Percentiles rank a stretch among this genome's conserved stretches.
phyloP scores from a whole-genome alignment of 306 rosid genomes.

The Cucurbita ficifolia region DNA sequence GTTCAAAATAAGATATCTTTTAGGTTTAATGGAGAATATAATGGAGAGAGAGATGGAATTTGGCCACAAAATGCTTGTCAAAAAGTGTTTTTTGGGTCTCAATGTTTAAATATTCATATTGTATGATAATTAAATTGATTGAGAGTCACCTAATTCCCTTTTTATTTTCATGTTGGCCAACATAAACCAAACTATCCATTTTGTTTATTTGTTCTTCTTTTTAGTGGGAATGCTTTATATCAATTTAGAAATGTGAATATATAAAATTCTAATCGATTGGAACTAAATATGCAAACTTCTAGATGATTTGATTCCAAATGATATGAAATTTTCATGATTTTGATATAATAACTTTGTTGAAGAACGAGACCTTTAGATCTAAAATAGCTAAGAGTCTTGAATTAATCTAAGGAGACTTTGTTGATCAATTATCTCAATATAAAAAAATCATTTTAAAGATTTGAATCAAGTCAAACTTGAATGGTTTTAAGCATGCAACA shows the following conservation, averaged over 20 bases:
- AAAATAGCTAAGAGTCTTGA: no score
- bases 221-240: background rate
- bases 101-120: conserved; percentile 4
- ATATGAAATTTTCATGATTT: no score
- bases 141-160: background rate
- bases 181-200: background rate
- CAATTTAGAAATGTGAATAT: background rate
- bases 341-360: no score
- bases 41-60: background rate
- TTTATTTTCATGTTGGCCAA: background rate
- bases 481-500: no score
- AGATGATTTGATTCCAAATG: no score
- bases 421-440: no score
- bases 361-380: no score
- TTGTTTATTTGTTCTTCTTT: background rate
- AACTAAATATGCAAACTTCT: no score
- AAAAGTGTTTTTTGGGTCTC: background rate
- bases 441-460: no score
- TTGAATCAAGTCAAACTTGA: no score
- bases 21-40: background rate
- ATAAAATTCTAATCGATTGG: no score
- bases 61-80: background rate
- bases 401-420: no score
- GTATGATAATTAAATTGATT: background rate
- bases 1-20: background rate